Conservation (phyloP, 768 basidiomycete species). For the Steccherinum ochraceum region DNA sequence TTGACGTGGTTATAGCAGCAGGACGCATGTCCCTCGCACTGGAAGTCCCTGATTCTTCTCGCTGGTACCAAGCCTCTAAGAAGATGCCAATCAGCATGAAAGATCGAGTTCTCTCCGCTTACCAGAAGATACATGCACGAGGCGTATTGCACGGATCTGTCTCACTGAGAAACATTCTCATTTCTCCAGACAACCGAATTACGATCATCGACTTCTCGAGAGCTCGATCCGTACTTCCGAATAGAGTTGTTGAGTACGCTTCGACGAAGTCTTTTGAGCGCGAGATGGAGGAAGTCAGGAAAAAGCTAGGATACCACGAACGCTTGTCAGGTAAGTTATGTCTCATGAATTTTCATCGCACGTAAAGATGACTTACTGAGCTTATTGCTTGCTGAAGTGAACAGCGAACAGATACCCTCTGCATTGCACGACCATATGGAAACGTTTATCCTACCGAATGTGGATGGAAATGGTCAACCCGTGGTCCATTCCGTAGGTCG, state of each 20-base stretch:
- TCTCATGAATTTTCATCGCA: too few relatives aligned
- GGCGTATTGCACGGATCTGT: constrained; percentile 28
- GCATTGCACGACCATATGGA: too few relatives aligned
- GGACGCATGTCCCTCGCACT: constrained; percentile 38
- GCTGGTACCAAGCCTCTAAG: constrained; percentile 57
- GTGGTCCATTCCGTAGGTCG: neutral
- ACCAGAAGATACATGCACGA: constrained; percentile 31
- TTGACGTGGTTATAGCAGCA: constrained; percentile 38
- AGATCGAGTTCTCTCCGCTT: constrained; percentile 43
- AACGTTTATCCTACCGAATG: too few relatives aligned
- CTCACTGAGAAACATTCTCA: constrained; percentile 40
- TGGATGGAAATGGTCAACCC: too few relatives aligned
- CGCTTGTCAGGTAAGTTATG: too few relatives aligned
- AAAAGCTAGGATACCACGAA: too few relatives aligned
- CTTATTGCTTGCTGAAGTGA: too few relatives aligned
- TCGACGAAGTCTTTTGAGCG: too few relatives aligned
- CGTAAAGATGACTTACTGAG: too few relatives aligned
- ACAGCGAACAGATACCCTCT: too few relatives aligned
- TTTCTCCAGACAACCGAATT: constrained; percentile 40
- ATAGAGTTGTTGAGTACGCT: neutral
- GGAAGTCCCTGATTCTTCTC: constrained; percentile 49
- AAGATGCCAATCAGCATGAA: constrained; percentile 53
- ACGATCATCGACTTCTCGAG: constrained; percentile 15
- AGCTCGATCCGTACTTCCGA: neutral
- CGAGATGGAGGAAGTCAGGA: too few relatives aligned